Conservation (phyloP, 2,329 filamentous ascomycete genomes). For the Stemphylium lycopersici region DNA sequence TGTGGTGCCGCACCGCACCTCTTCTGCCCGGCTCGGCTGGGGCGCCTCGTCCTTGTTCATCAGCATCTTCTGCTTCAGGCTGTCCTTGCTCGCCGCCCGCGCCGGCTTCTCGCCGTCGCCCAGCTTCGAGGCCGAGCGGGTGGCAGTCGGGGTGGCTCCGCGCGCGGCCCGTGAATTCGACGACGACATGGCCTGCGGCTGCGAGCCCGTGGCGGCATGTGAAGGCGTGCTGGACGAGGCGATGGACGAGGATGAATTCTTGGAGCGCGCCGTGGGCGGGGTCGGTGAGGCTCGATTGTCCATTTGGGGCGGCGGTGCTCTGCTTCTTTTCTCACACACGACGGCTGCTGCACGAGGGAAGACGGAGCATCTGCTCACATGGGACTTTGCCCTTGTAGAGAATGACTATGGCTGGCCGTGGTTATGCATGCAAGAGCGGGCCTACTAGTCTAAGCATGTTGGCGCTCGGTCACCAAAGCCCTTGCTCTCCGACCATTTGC, state of each 20-base stretch:
- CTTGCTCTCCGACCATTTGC: conserved; percentile 20
- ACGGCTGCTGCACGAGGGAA: conserved; percentile 17
- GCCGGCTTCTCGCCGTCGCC: conserved; percentile 36
- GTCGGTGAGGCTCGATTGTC: conserved; percentile 39
- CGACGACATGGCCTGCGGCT: conserved; percentile 29
- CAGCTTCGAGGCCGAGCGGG: conserved; percentile 38
- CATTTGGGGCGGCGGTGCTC: conserved; percentile 33
- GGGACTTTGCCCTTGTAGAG: conserved; percentile 22
- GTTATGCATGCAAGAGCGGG: conserved; percentile 17
- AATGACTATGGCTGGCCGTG: conserved; percentile 18
- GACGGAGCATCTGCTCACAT: conserved; percentile 27
- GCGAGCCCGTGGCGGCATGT: conserved; percentile 28
- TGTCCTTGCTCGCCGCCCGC: conserved; percentile 47
- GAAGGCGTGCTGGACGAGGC: conserved; percentile 33
- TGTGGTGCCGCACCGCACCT: conserved; percentile 29
- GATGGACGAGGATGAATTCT: conserved; percentile 38
- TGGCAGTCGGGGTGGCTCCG: conserved; percentile 36
- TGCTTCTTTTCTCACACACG: conserved; percentile 13
- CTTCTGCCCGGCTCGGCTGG: conserved; percentile 43
- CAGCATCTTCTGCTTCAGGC: conserved; percentile 47
- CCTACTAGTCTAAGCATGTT: conserved; percentile 14
- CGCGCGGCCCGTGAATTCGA: conserved; percentile 33
- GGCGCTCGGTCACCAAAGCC: conserved; percentile 14
- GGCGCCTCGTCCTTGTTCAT: conserved; percentile 43
- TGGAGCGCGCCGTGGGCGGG: conserved; percentile 40